These are phyloP conservation scores for Lichtheimia hyalospora DNA, from an alignment of 371 early-diverging fungal species.

Conservation along the genomic window DNA sequence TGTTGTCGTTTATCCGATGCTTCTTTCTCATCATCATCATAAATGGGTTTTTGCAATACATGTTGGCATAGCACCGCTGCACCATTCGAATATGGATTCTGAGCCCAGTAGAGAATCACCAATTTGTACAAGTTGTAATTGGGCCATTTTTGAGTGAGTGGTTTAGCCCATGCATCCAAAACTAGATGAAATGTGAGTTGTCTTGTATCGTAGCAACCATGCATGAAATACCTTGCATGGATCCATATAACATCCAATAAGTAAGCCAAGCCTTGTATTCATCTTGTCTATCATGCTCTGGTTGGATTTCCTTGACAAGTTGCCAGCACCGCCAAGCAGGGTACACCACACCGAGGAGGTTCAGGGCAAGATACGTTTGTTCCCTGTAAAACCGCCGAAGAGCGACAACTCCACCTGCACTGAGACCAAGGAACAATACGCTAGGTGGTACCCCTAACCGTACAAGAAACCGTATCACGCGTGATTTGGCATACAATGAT, in stretches of 20 bases:
- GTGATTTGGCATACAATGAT: conserved; percentile 25
- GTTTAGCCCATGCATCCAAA: conserved; percentile 44
- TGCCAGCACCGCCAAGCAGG: conserved; percentile 43
- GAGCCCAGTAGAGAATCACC: conserved; percentile 52
- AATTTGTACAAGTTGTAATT: conserved; percentile 50
- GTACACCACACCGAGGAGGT: conserved; percentile 42
- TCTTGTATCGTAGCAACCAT: background rate
- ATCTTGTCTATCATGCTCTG: conserved; percentile 4
- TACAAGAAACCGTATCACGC: conserved; percentile 31
- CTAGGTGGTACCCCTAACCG: conserved; percentile 36
- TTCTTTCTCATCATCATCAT: conserved; percentile 9
- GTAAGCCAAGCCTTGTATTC: conserved; percentile 51
- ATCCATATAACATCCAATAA: conserved; percentile 55
- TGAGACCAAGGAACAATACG: conserved; percentile 26
- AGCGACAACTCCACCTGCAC: conserved; percentile 17
- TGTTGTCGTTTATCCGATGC: conserved; percentile 1
- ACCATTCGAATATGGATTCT: conserved; percentile 51
- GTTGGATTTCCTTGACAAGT: conserved; percentile 16
- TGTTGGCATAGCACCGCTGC: conserved; percentile 38
- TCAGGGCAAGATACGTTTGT: conserved; percentile 27
- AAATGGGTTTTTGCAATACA: conserved; percentile 34
- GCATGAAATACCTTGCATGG: conserved; percentile 36
- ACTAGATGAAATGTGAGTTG: conserved; percentile 15
- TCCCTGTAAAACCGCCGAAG: conserved; percentile 29
- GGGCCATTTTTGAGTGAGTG: conserved; percentile 27